Evolutionary conservation across 2,329 filamentous ascomycete species (phyloP).

Genomic region (Pseudocercospora crystallina): DNA sequence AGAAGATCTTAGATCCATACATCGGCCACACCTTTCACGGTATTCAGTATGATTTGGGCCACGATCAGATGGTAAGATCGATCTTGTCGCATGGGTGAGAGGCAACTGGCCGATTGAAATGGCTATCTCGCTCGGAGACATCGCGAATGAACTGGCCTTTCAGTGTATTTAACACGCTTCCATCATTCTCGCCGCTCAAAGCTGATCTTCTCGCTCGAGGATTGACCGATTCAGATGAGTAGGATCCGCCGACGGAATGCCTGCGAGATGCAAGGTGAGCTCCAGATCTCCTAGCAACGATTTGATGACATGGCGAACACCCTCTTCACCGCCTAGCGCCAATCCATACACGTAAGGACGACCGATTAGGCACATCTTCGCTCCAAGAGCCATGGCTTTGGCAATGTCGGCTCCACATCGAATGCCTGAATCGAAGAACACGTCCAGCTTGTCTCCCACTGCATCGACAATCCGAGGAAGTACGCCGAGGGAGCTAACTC

Average conservation of each 20-base stretch:
- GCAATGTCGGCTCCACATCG: slow-evolving; percentile 51
- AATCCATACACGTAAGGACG: slow-evolving; percentile 61
- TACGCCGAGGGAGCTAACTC: slow-evolving; percentile 51
- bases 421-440: slow-evolving; percentile 54
- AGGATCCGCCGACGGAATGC: not conserved
- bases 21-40: too few species aligned
- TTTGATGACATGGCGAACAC: slow-evolving; percentile 45
- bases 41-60: too few species aligned
- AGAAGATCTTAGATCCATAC: too few species aligned
- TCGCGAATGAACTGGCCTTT: too few species aligned
- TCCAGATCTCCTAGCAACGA: slow-evolving; percentile 22
- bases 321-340: slow-evolving; percentile 54
- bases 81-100: too few species aligned
- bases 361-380: slow-evolving; percentile 58
- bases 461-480: slow-evolving; percentile 62
- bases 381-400: slow-evolving; percentile 55
- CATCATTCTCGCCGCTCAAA: not conserved
- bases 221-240: slow-evolving; percentile 3
- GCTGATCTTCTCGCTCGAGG: slow-evolving; percentile 8
- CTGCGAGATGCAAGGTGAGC: slow-evolving; percentile 17
- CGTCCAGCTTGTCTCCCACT: slow-evolving; percentile 48
- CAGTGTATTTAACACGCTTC: too few species aligned
- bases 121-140: too few species aligned
- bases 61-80: too few species aligned
- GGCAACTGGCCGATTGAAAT: too few species aligned